Evolutionary conservation across 495 filamentous ascomycete genomes (phyloP), one percentile per base, ranked within the genome.

Genomic region (Aspergillus diversus): DNA sequence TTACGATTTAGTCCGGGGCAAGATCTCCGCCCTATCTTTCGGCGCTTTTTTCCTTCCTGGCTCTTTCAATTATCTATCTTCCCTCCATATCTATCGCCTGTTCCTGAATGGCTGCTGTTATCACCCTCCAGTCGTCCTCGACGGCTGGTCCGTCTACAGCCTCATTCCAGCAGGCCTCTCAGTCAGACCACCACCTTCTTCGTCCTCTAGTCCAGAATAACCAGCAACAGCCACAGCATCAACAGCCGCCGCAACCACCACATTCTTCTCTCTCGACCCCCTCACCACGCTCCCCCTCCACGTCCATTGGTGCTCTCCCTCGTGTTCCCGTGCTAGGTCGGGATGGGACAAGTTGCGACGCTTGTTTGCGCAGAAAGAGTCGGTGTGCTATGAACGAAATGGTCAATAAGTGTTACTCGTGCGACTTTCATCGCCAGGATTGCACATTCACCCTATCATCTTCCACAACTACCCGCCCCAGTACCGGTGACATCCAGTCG

Each of bases 331-430:
- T 61, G 11, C 64, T 67, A 16, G 64, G 60, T 51, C 75, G 79
- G 75, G 66, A 83, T 83, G 75, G 83, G 81, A 66, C 81, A 67
- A 71, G 84, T 75, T 89, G 87, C 75, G 91, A 94, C 80, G 89
- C 90, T 47, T 99, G 95, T 77, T 82, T 92, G 60, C 85, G 86
- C 75, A 82, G 93, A 71, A 92, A 93, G 75, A 92, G 88, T 68
- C 89, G 92, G 69, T 99, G 95, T 79, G 92, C 96, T 59, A 90
- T 97, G 77, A 90, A 92, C 71, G 80, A 83, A 59, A 73, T 77
- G 66, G 76, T 78, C 63, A 80, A 80, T 57, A 80, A 80, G 53
- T 85, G 82, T 60, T 81, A 82, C 42, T 83, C 82, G 54, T 85
- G 82, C 58, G 79, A 78, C 49, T 80, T 84, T 51, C 82, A 85